These are phyloP conservation scores for Wickerhamiella azyma DNA, from an alignment of 805 yeast species.

Conservation along the genomic window DNA sequence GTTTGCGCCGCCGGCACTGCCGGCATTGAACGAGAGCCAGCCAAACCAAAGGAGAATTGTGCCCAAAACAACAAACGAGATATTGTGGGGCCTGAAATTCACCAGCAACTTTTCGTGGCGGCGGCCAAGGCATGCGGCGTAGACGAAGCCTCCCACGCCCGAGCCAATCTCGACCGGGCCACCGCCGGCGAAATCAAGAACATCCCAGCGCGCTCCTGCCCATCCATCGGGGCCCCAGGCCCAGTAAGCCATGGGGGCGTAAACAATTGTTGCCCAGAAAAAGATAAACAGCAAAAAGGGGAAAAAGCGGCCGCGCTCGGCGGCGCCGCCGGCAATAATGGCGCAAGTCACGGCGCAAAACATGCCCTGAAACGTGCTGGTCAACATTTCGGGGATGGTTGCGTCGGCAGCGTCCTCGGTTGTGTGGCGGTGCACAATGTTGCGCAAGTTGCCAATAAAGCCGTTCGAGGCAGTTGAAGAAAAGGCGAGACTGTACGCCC, in stretches of 20 bases:
- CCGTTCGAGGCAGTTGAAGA: conserved; percentile 64
- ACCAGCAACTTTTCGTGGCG: conserved; percentile 62
- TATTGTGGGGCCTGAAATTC: conserved; percentile 90
- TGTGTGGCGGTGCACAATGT: conserved; percentile 69
- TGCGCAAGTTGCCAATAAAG: conserved; percentile 75
- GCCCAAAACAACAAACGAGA: conserved; percentile 79
- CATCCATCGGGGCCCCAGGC: conserved; percentile 89
- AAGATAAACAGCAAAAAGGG: conserved; percentile 76
- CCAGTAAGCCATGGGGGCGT: conserved; percentile 94
- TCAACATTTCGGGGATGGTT: conserved; percentile 68
- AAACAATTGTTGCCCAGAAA: conserved; percentile 81
- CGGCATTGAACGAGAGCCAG: conserved; percentile 93
- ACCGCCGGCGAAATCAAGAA: conserved; percentile 93
- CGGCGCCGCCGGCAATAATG: conserved; percentile 81
- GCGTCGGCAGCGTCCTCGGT: conserved; percentile 34
- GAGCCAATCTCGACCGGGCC: conserved; percentile 91
- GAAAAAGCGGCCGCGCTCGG: conserved; percentile 81
- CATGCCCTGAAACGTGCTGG: conserved; percentile 80
- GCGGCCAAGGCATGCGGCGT: conserved; percentile 39
- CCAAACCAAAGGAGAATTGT: conserved; percentile 83
- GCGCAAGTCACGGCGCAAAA: conserved; percentile 85
- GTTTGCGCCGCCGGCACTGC: conserved; percentile 71
- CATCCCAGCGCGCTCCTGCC: conserved; percentile 80
- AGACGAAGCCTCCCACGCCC: conserved; percentile 80
- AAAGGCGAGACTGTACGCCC: conserved; percentile 95